A percentile compares a stretch with the other conserved stretches of the same genome.
Evolutionary conservation across 352 stramenopile species (phyloP).

Genomic region (Phytophthora megakarya): DNA sequence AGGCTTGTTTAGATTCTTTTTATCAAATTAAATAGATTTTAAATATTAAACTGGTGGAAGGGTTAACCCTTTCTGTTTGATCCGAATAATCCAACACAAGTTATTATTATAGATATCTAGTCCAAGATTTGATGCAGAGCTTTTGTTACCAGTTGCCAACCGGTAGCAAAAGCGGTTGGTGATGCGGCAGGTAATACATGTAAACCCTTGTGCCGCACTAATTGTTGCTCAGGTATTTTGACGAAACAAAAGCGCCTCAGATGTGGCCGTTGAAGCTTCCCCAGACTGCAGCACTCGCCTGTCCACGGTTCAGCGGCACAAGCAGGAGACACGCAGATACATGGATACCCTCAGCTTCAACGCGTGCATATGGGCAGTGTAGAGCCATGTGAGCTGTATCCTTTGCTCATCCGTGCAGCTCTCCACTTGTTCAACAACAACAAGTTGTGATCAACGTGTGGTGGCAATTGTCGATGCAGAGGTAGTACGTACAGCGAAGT

Average conservation of each 20-base stretch:
- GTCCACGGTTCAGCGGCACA: conserved; percentile 29
- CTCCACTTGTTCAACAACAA: background rate
- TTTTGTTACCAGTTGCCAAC: too few species aligned
- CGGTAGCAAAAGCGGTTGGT: too few species aligned
- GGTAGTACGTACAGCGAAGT: background rate
- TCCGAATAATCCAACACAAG: too few species aligned
- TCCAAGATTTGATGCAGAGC: too few species aligned
- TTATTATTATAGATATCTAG: too few species aligned
- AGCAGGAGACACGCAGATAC: conserved; percentile 29
- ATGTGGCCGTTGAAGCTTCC: conserved; percentile 19
- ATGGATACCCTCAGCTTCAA: conserved; percentile 23
- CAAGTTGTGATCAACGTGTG: background rate
- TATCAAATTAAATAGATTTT: too few species aligned
- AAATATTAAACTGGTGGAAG: too few species aligned
- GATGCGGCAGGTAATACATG: too few species aligned
- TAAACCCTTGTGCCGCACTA: background rate
- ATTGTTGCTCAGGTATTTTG: conserved; percentile 29
- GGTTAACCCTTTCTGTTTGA: too few species aligned
- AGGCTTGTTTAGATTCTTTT: too few species aligned
- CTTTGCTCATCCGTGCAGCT: conserved; percentile 23
- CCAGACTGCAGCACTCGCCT: conserved; percentile 12
- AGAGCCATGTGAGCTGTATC: conserved; percentile 26
- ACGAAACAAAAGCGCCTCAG: too few species aligned
- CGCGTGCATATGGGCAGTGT: conserved; percentile 9
- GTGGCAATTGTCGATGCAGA: conserved; percentile 5